Conservation (phyloP, 306 rosid species). For the Oemleria cerasiformis region DNA sequence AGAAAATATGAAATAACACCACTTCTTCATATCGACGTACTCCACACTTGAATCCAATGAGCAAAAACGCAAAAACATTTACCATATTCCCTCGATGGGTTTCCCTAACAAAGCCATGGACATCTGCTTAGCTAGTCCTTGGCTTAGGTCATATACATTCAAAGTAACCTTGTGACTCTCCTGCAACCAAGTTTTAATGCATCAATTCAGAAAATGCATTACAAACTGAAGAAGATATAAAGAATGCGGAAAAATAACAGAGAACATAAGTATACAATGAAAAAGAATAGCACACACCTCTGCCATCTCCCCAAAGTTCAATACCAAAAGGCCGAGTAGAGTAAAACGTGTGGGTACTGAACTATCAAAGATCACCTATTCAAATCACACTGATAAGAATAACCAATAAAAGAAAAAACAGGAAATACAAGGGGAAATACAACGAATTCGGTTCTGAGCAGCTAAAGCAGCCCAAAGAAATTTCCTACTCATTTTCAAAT, state of each 20-base stretch:
- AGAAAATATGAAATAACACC: not conserved
- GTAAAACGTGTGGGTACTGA: not conserved
- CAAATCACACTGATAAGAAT: conserved; percentile 12
- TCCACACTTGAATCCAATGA: not conserved
- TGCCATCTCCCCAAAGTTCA: conserved; percentile 43
- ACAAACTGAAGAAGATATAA: not conserved
- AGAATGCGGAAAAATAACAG: not conserved
- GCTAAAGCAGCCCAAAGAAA: not conserved
- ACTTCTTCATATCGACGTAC: not conserved
- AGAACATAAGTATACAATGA: not conserved
- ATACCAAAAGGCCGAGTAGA: conserved; percentile 1
- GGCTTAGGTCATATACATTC: conserved; percentile 86
- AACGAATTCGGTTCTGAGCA: not conserved
- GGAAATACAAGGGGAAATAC: not conserved
- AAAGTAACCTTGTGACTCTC: conserved; percentile 75
- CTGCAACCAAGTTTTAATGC: conserved; percentile 38
- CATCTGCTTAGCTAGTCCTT: conserved; percentile 89
- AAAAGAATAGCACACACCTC: conserved; percentile 47
- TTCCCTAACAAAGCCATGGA: conserved; percentile 79
- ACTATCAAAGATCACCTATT: conserved; percentile 1
- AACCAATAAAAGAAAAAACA: not conserved
- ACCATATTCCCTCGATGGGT: conserved; percentile 92
- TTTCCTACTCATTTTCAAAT: not conserved
- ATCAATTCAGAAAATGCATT: not conserved
- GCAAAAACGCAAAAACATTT: conserved; percentile 24